These are phyloP conservation scores for Letharia lupina DNA, from an alignment of 495 filamentous ascomycete genomes.

Conservation along the genomic window DNA sequence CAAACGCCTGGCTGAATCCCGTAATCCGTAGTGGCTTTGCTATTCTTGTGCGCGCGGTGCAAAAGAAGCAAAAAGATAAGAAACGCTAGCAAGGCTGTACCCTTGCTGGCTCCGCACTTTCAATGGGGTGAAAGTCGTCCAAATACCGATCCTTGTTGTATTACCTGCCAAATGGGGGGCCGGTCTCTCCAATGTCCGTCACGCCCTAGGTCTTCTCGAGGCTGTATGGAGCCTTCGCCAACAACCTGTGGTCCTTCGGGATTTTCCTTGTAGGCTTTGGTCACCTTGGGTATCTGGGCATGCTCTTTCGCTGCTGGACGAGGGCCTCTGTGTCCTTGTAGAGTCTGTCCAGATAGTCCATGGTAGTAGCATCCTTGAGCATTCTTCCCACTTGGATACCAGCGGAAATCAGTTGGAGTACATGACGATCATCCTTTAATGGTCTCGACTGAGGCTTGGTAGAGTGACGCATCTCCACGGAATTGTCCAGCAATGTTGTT, in stretches of 20 bases:
- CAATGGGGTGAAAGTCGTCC: neutral
- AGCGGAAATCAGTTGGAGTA: constrained; percentile 76
- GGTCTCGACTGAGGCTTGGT: constrained; percentile 76
- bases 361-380: constrained; percentile 69
- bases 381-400: constrained; percentile 83
- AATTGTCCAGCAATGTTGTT: constrained; percentile 74
- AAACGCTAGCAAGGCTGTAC: constrained; percentile 4
- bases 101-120: constrained; percentile 3
- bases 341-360: constrained; percentile 70
- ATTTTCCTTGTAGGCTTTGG: neutral
- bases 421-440: constrained; percentile 82
- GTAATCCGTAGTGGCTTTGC: neutral
- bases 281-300: constrained; percentile 12
- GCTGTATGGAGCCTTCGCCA: neutral
- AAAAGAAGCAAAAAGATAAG: constrained; percentile 1
- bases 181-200: neutral
- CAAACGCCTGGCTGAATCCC: neutral
- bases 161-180: neutral
- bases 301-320: constrained; percentile 56
- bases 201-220: neutral
- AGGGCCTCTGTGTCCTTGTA: constrained; percentile 62
- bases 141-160: neutral
- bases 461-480: constrained; percentile 75
- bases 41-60: neutral
- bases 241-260: neutral